Base-by-base conservation (phyloP, 75 land plant species). In the Pseudotsuga menziesii region DNA sequence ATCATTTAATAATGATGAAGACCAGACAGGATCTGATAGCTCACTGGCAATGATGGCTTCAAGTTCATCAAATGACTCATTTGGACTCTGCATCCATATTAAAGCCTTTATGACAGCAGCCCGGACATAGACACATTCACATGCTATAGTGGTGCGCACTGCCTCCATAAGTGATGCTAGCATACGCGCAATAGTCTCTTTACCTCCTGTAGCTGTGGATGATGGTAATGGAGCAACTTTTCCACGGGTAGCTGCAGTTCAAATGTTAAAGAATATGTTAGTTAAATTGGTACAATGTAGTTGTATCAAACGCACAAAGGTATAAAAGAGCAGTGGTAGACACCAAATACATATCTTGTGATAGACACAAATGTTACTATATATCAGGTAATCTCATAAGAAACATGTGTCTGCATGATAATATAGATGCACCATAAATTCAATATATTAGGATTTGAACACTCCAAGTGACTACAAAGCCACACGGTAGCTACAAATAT, bases 41-140 rank as follows among this genome's bases (percentile, higher is more conserved):
- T 97, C 99, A 36, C 93, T 87, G 22, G 98, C 88, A 73, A 97
- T 97, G 35, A 97, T 97, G 14, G 97, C 81, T 78, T 88, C 82
- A n/a, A 97, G 76, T 83, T 97, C 99, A 60, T 94, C 98, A 80
- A 97, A 90, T 11, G 92, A 89, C 63, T 94, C 98, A 80, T 92
- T 78, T 56, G 99, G 93, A 78, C 91, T 94, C 84, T 94, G 99
- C 95, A 97, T 90, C 99, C 99, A 97, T 9, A 97, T 94, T 82
- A 97, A 62, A 69, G 98, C 99, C 77, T 97, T 97, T 64, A 97
- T 94, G 19, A 91, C 93, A 83, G 97, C 92, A 58, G 89, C 98
- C 54, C 99, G 91, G 73, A 97, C 95, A 85, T 94, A 97, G 14
- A 94, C 98, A 84, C 99, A 97, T 81, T 97, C 99, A 87, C 99